Percentiles rank a stretch among this genome's conserved stretches.
Evolutionary conservation across 2,329 filamentous ascomycete species (phyloP).

Genomic region (Hypoxylon sp.): DNA sequence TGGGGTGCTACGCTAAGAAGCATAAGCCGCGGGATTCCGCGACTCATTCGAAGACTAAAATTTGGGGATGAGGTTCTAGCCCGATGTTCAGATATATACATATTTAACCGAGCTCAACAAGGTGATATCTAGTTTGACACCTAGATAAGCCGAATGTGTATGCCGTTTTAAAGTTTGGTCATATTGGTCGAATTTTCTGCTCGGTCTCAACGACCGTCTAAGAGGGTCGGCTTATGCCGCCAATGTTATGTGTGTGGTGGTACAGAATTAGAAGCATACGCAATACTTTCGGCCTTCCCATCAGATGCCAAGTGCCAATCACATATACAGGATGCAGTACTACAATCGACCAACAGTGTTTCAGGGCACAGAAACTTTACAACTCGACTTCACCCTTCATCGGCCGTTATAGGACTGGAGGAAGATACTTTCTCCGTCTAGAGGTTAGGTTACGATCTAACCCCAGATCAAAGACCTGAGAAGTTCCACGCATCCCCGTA

Average conservation of each 20-base stretch:
- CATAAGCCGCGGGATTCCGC: conserved; percentile 2
- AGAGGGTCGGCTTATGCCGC: conserved; percentile 6
- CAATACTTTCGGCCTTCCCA: conserved; percentile 8
- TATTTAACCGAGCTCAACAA: conserved; percentile 3
- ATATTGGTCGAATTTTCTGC: neutral
- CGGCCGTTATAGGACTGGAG: neutral
- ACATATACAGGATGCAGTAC: neutral
- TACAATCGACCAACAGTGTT: conserved; percentile 2
- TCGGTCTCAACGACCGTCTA: neutral
- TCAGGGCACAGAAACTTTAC: neutral
- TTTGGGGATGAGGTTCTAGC: neutral
- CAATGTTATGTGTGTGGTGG: conserved; percentile 8
- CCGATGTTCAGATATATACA: conserved; percentile 5
- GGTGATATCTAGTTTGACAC: conserved; percentile 6
- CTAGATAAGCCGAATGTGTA: conserved; percentile 7
- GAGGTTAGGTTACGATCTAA: neutral
- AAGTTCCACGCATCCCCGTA: neutral
- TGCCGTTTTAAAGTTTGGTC: conserved; percentile 6
- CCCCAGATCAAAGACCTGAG: neutral
- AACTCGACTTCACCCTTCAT: neutral
- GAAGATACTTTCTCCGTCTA: neutral
- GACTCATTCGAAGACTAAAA: conserved; percentile 24
- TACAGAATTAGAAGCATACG: conserved; percentile 8
- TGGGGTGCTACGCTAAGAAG: neutral
- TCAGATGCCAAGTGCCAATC: neutral